Evolutionary conservation across 306 rosid genomes (phyloP), one percentile per base, ranked within the genome.

Genomic region (Acacia acuminata): DNA sequence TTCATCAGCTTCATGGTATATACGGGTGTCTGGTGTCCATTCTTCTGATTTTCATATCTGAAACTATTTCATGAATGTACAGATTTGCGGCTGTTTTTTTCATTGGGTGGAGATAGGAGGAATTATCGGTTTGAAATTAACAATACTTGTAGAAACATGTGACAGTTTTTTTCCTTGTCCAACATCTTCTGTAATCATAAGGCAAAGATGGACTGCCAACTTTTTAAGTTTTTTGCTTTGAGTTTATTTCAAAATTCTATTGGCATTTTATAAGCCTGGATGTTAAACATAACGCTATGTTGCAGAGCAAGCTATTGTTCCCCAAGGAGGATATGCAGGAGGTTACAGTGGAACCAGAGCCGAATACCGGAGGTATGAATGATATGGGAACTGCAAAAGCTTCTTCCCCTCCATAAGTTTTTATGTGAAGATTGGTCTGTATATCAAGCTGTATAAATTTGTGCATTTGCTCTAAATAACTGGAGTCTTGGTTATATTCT

Each of bases 271-370:
- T 60, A 60, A 69, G 69, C 53, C 58, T 60, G 79, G 50, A 50
- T 73, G 56, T 43, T 47, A 76, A 84, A 64, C 51, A 34, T 20
- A 27, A 72, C 72, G 25, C 82, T 66, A 76, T 50, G 78, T 82
- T 86, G 88, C 92, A 96, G 98, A 81, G 83, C 94, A 90, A 89
- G 91, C 87, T 81, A 60, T 83, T 81, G 87, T 79, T 74, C 88
- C 87, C 86, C 94, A 92, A 86, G 97, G 84, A 51, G 94, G 82
- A 81, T 88, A 89, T 83, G 97, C 89, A 80, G 94, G 86, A 86
- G 86, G 82, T 20, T 79, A 78, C 71, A 88, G 85, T 73, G 91
- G 81, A 86, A 53, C 89, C 58, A 71, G 80, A 42, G 81, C 84
- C 24, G 90, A 87, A 66, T 66, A 80, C 56, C 90, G 45, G 81